A percentile compares a stretch with the other conserved stretches of the same genome.
Evolutionary conservation across 192 early-diverging fungal species (phyloP).

Genomic region (Thoreauomyces humboldtii): DNA sequence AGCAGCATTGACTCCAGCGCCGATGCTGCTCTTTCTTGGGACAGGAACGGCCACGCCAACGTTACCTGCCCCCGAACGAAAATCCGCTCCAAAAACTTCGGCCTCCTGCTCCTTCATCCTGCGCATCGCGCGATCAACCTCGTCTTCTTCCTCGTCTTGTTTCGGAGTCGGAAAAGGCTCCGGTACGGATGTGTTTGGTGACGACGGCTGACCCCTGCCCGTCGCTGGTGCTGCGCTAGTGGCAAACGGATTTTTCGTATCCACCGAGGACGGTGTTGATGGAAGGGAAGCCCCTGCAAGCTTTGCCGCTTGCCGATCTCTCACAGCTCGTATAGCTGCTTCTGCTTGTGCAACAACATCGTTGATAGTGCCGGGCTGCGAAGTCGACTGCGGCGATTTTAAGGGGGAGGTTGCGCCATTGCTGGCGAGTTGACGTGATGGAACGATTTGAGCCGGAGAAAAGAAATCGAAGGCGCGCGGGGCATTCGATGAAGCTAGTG

Average conservation of each 20-base stretch:
- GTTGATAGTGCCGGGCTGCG: too few relatives aligned
- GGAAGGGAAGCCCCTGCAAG: conserved; percentile 4
- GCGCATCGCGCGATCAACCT: conserved; percentile 23
- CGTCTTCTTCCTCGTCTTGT: conserved; percentile 25
- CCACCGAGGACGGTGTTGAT: neutral
- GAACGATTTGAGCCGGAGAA: too few relatives aligned
- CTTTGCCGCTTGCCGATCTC: conserved; percentile 41
- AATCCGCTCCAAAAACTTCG: conserved; percentile 18
- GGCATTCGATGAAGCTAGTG: too few relatives aligned
- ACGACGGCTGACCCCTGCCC: neutral
- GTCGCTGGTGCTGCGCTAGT: neutral
- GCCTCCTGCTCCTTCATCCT: conserved; percentile 23
- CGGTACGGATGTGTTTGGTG: neutral
- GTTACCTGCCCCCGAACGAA: conserved; percentile 34
- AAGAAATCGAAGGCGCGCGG: too few relatives aligned
- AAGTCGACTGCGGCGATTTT: neutral
- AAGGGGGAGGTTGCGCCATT: neutral
- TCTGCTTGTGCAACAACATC: conserved; percentile 49
- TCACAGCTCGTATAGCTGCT: conserved; percentile 44
- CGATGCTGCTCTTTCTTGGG: conserved; percentile 6
- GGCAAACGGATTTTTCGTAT: conserved; percentile 22
- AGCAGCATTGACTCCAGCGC: neutral
- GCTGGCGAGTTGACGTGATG: too few relatives aligned
- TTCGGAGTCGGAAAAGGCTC: neutral
- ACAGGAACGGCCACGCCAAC: conserved; percentile 24